These are phyloP conservation scores for Cordyceps pruinosa DNA, from an alignment of 2,329 filamentous ascomycete species.

Conservation along the genomic window DNA sequence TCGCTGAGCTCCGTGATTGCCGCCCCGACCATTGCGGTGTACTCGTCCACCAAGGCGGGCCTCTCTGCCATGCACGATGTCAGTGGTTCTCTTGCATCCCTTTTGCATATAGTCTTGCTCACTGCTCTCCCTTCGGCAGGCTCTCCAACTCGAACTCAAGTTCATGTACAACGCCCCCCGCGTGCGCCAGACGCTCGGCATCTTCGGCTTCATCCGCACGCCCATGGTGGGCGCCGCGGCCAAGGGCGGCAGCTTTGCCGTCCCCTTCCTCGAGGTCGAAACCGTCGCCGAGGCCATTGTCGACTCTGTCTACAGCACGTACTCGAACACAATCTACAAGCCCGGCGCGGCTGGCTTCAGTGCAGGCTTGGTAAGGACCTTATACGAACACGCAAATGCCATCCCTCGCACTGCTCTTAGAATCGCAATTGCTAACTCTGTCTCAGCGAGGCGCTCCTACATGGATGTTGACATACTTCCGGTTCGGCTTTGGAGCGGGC, in stretches of 20 bases:
- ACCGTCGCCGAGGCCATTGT: constrained; percentile 26
- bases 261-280: constrained; percentile 27
- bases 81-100: background rate
- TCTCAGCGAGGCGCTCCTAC: constrained; percentile 18
- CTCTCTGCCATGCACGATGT: constrained; percentile 25
- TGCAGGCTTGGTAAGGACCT: constrained; percentile 21
- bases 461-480: constrained; percentile 15
- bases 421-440: no score
- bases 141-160: constrained; percentile 25
- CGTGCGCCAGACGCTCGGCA: constrained; percentile 23
- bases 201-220: constrained; percentile 27
- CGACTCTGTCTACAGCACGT: constrained; percentile 23
- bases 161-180: constrained; percentile 22
- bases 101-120: background rate
- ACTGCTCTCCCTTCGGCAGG: constrained; percentile 14
- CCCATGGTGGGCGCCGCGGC: constrained; percentile 21
- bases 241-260: constrained; percentile 21
- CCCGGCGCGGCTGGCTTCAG: constrained; percentile 23
- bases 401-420: no score
- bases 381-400: no score
- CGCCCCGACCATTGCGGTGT: constrained; percentile 52
- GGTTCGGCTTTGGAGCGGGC: background rate
- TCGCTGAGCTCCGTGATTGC: constrained; percentile 49
- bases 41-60: constrained; percentile 47
- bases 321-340: constrained; percentile 24